Evolutionary conservation across 2,329 filamentous ascomycete genomes (phyloP).

Genomic region (Diaporthe sp.): DNA sequence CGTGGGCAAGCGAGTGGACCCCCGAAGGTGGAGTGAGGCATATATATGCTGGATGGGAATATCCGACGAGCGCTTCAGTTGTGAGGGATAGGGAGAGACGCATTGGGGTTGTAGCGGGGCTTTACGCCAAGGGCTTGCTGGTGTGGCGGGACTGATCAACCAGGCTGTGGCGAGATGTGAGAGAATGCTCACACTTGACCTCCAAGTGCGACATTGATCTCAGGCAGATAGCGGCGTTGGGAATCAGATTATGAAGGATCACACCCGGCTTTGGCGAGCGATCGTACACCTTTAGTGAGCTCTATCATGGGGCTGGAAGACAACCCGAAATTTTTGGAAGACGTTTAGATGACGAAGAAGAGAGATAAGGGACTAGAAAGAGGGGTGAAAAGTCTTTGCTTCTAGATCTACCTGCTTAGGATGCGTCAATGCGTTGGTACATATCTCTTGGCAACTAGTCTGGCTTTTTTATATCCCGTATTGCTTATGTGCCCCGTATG

Average conservation of each 20-base stretch:
- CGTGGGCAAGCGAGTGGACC: conserved; percentile 28
- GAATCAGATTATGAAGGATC: neutral
- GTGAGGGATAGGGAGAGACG: conserved; percentile 1
- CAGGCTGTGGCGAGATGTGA: neutral
- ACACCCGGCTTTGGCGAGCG: neutral
- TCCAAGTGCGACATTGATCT: neutral
- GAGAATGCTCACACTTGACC: too few relatives aligned
- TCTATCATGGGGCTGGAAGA: neutral
- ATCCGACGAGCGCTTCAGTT: conserved; percentile 2
- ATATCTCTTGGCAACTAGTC: too few relatives aligned
- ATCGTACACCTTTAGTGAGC: neutral
- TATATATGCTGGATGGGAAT: conserved; percentile 24
- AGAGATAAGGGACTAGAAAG: too few relatives aligned
- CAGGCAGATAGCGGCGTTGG: too few relatives aligned
- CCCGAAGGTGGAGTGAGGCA: conserved; percentile 8
- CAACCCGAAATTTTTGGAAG: neutral
- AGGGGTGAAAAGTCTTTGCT: too few relatives aligned
- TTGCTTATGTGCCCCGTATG: too few relatives aligned
- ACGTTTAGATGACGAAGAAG: neutral
- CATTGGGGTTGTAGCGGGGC: conserved; percentile 5
- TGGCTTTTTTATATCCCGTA: too few relatives aligned
- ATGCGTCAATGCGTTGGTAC: too few relatives aligned
- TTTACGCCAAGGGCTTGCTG: conserved; percentile 15
- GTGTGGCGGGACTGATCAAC: conserved; percentile 8
- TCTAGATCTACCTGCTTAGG: too few relatives aligned